phyloP scores from a whole-genome alignment of 2,329 filamentous ascomycete genomes.

The Botrytis fabae region DNA sequence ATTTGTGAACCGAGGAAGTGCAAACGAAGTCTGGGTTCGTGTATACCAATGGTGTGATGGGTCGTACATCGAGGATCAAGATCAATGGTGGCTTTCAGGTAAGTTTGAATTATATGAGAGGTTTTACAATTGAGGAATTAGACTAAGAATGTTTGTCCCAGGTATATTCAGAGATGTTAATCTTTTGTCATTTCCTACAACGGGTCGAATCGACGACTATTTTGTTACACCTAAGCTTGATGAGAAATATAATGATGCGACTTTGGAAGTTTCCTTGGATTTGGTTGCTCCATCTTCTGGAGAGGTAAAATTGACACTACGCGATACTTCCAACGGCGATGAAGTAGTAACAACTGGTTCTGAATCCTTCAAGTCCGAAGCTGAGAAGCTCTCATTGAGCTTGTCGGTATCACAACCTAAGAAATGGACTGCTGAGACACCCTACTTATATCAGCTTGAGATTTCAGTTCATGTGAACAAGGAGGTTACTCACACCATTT shows the following conservation, averaged over 20 bases:
- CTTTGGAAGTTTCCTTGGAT: slow-evolving; percentile 27
- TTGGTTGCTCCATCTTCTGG: slow-evolving; percentile 1
- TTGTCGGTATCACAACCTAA: slow-evolving; percentile 49
- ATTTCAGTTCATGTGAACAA: slow-evolving; percentile 45
- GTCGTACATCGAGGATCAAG: slow-evolving; percentile 66
- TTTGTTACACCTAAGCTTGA: slow-evolving; percentile 58
- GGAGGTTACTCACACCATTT: slow-evolving; percentile 39
- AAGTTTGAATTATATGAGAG: slow-evolving; percentile 28
- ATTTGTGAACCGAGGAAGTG: slow-evolving; percentile 46
- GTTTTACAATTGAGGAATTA: neutral
- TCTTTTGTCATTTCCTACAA: slow-evolving; percentile 56
- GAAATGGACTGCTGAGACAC: slow-evolving; percentile 71
- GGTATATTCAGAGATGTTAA: slow-evolving; percentile 68
- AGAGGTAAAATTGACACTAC: slow-evolving; percentile 23
- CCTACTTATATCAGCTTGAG: slow-evolving; percentile 58
- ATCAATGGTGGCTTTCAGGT: slow-evolving; percentile 68
- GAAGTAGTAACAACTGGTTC: slow-evolving; percentile 14
- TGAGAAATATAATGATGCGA: slow-evolving; percentile 50
- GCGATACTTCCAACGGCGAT: slow-evolving; percentile 20
- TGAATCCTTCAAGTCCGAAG: neutral
- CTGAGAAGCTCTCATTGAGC: slow-evolving; percentile 13
- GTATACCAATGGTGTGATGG: slow-evolving; percentile 72
- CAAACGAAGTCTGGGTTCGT: slow-evolving; percentile 61
- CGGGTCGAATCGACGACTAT: slow-evolving; percentile 56
- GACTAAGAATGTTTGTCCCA: slow-evolving; percentile 27